Evolutionary conservation across 768 basidiomycete species (phyloP), one percentile per base, ranked within the genome.

Genomic region (Boletus patriciae): DNA sequence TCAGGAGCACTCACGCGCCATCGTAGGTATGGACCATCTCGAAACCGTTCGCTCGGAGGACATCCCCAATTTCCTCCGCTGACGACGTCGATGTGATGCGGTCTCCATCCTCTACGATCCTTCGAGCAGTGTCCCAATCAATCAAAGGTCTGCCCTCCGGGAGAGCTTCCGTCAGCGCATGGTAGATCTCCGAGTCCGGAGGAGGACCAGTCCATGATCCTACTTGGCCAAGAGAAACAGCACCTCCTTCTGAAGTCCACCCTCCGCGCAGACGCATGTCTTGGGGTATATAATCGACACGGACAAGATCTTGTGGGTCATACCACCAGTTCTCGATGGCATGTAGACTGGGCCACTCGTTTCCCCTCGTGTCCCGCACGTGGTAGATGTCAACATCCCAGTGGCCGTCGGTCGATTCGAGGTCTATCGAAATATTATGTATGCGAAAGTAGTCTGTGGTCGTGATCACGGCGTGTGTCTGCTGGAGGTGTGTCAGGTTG

Each of bases 381-480:
- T 75, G 75, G 53, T 80, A 81, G 6, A 48, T 54, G 5, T 68
- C 61, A 6, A 72, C 61, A 19, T 72, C 59, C 76, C 78, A 80
- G 8, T 62, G 62, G 18, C 79, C 80, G 44, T 68, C 70, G 23
- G 68, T 64, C 41, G 68, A 66, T 59, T 81, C 80, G 21, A 61
- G 23, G 18, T 61, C 58, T 3, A 64, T 59, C 6, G 71, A 67
- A 15, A 74, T 69, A 25, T 69, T 68, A 38, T 81, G 75, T 29
- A 80, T 64, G 15, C 74, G 71, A 58, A 80, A 64, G 58, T 77
- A 81, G 18, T 80, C 80, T 6, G 73, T 64, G 19, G 71, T 68
- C 3, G 75, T 74, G 57, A 80, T 62, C 33, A 80, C 71, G 10
- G 74, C 60, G 33, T 79, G 72, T 0, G 65, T 61, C 42, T 64